Conservation (phyloP, 2,329 filamentous ascomycete species). For the Colletotrichum salicis region DNA sequence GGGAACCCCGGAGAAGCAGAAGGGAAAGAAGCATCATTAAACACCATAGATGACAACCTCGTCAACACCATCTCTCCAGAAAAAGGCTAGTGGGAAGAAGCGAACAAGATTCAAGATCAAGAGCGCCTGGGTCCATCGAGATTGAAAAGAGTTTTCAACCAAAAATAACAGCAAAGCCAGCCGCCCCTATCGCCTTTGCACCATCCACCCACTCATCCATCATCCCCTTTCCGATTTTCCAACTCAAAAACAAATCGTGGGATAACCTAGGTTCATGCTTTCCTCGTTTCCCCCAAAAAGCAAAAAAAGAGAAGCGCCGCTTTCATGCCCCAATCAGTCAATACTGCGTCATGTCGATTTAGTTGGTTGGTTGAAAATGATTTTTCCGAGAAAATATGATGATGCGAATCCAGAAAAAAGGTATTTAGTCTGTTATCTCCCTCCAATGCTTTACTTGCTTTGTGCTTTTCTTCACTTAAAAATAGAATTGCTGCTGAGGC, state of each 20-base stretch:
- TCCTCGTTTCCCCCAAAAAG: background rate
- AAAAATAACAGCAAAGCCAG: background rate
- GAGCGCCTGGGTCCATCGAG: background rate
- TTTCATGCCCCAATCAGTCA: constrained; percentile 7
- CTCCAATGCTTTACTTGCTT: background rate
- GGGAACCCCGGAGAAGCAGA: background rate
- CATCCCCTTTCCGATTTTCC: background rate
- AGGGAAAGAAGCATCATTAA: background rate
- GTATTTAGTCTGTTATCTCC: background rate
- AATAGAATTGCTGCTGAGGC: constrained; percentile 67
- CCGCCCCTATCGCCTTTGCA: background rate
- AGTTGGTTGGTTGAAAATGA: background rate
- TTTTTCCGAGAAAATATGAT: background rate
- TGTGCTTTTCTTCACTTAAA: constrained; percentile 44
- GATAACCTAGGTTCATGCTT: background rate
- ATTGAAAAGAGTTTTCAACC: background rate
- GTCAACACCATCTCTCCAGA: background rate
- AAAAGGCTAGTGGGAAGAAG: background rate
- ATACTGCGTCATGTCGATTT: background rate
- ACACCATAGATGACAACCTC: background rate
- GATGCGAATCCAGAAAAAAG: too few species aligned
- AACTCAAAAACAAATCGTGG: background rate
- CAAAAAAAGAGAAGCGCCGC: background rate
- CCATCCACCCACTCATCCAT: background rate
- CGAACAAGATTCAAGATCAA: background rate